Evolutionary conservation across 257 asterid species (phyloP), one percentile per base, ranked within the genome.

Genomic region (Plectranthus barbatus): DNA sequence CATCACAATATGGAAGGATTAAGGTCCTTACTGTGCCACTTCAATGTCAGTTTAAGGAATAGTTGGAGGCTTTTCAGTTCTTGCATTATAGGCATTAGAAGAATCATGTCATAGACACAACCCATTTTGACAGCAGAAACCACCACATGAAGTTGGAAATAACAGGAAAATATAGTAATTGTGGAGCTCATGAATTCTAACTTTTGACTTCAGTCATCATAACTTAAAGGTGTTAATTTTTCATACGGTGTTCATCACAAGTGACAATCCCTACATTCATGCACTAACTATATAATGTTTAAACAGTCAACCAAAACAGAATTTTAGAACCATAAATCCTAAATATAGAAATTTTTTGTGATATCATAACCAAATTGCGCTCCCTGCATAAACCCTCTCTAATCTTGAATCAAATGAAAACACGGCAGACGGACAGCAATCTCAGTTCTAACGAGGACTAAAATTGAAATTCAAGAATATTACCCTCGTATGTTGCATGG

Each of bases 401-500:
- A n/a, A n/a, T n/a, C n/a, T n/a, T n/a, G n/a, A n/a, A n/a, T n/a
- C n/a, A n/a, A n/a, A n/a, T n/a, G n/a, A n/a, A n/a, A n/a, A n/a
- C n/a, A n/a, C n/a, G n/a, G n/a, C n/a, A n/a, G n/a, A n/a, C n/a
- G n/a, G n/a, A n/a, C n/a, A n/a, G n/a, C n/a, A n/a, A n/a, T n/a
- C 72, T 34, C 54, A 19, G 62, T 26, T 29, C 46, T 12, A 64
- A 46, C 50, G 14, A 7, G 46, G 46, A 76, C 68, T 33, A 73
- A 41, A 69, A 73, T 45, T 23, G 72, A 67, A 33, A 70, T 51
- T 60, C 37, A 54, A 60, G 75, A 79, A 17, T 73, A 70, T 79
- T 80, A 93, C 99, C 99, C 99, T 94, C 99, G 90, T 64, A 67
- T 72, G 77, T 40, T 70, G 56, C 99, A 90, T 19, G 90, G 94